phyloP scores from a whole-genome alignment of 176 grass and related monocot species.

The Rhynchospora pubera region DNA sequence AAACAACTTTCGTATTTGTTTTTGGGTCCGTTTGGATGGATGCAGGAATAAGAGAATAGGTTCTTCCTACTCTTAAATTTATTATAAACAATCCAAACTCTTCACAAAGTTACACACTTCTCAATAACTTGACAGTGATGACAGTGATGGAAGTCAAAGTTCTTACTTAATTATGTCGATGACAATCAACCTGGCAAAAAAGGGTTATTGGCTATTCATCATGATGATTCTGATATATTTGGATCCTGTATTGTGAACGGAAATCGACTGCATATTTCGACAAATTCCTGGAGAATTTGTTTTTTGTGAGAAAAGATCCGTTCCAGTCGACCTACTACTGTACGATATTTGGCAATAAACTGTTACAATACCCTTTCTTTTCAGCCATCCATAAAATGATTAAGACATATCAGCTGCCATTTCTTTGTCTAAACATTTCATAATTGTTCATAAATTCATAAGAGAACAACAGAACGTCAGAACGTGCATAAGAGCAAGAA shows the following conservation, averaged over 20 bases:
- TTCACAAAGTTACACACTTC: no score
- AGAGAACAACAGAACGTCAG: slow-evolving; percentile 1
- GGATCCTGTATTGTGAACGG: neutral
- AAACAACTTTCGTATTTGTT: no score
- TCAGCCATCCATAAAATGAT: neutral
- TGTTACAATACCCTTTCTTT: neutral
- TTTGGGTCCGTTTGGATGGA: no score
- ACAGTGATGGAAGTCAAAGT: no score
- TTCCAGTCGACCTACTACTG: neutral
- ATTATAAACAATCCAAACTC: no score
- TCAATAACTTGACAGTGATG: no score
- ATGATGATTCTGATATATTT: neutral
- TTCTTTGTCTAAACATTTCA: neutral
- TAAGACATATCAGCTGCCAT: neutral
- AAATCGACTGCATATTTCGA: neutral
- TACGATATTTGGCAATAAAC: neutral
- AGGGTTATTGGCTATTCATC: neutral
- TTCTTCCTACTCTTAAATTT: no score
- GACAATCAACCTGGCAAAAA: neutral
- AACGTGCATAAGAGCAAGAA: neutral
- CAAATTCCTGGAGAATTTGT: neutral
- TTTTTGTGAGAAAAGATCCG: neutral
- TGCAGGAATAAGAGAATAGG: no score
- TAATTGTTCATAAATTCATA: neutral
- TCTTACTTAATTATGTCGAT: neutral